phyloP scores from a whole-genome alignment of 2,329 filamentous ascomycete genomes.

The Verticillium isaacii region DNA sequence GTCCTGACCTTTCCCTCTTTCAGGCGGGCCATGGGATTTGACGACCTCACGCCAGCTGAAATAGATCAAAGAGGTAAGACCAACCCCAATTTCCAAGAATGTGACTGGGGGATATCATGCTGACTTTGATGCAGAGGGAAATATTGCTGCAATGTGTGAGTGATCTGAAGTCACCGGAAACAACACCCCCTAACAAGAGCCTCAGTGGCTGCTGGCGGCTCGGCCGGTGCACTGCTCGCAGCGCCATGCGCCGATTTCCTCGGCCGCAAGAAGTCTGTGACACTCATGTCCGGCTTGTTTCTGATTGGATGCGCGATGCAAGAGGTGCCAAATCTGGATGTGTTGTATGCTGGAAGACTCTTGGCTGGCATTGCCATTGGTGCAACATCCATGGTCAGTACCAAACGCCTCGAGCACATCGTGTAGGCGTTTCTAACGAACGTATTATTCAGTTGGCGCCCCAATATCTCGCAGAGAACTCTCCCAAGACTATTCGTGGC shows the following conservation, averaged over 20 bases:
- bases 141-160: conserved; percentile 26
- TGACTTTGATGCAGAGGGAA: conserved; percentile 15
- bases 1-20: conserved; percentile 30
- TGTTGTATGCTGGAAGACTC: conserved; percentile 30
- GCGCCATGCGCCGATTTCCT: conserved; percentile 30
- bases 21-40: conserved; percentile 27
- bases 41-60: conserved; percentile 13
- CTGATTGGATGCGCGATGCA: conserved; percentile 27
- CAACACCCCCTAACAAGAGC: not conserved
- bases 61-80: conserved; percentile 18
- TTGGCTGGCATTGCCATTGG: conserved; percentile 29
- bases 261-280: conserved; percentile 28
- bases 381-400: conserved; percentile 24
- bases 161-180: not conserved
- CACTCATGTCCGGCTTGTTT: conserved; percentile 24
- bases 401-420: not conserved
- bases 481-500: conserved; percentile 32
- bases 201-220: conserved; percentile 27
- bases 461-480: conserved; percentile 34
- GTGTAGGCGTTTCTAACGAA: too few relatives aligned
- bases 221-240: conserved; percentile 28
- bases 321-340: conserved; percentile 26
- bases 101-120: not conserved
- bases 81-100: too few relatives aligned
- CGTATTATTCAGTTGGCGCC: conserved; percentile 22